Base-by-base conservation (phyloP, 2,329 filamentous ascomycete species). In the Paraphaeosphaeria minitans region DNA sequence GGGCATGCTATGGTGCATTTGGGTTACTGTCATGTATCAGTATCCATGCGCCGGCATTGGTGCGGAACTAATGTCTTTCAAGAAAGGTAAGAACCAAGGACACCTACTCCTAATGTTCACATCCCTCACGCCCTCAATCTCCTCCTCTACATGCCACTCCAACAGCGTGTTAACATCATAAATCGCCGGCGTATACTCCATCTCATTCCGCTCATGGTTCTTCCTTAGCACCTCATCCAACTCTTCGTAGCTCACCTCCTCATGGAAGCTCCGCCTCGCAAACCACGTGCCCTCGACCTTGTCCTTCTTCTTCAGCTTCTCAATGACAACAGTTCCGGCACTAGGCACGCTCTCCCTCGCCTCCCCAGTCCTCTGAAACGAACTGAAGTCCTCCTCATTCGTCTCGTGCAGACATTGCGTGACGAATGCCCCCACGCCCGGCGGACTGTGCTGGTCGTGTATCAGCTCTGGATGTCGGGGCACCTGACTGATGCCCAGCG, bases 1-100 rank as follows among this genome's bases (percentile, higher is more conserved):
- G 0, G 84, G 83, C 35, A 92, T 81, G 47, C 80, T 80, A 72
- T 92, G 89, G 56, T 83, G 83, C 81, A 90, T 89, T 77, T 91
- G 87, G 61, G 84, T 83, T 22, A 90, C 77, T 65, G 70, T 68
- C 1, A 27, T 22, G 6, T 19, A 43, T 68, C 16, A 68, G 65
- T 53, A 46, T 41, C 21, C 1, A 53, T 27, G 12, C 33, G 10
- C 33, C 35, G 35, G 12, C 1, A 21, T 9, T 7, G 21, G 9
- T 14, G 6, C 16, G 27, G 1, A 27, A 10, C 14, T 2, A 16
- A 14, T n/a, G n/a, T n/a, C n/a, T 16, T 16, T 22, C 7, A 14
- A 52, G 12, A 47, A 48, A 22, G 4, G 39, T 3, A 46, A 49
- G 14, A 13, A 39, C 19, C n/a, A 14, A 47, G 10, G 48, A 46